A percentile compares a stretch with the other conserved stretches of the same genome.
phyloP scores from a whole-genome alignment of 2,329 filamentous ascomycete species.

The Arthrobotrys entomopaga region DNA sequence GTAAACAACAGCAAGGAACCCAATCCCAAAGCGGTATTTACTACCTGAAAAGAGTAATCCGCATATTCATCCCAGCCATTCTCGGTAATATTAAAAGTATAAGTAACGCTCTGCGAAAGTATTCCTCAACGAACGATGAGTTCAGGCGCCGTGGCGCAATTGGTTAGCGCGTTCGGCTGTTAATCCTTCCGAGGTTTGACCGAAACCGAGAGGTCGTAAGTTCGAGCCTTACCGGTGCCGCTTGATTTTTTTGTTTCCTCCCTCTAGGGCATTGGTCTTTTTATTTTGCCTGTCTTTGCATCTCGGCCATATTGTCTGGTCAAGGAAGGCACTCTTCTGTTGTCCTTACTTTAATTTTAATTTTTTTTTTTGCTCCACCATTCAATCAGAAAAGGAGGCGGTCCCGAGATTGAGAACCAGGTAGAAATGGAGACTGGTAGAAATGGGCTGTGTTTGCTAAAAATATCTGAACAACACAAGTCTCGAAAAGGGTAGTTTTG shows the following conservation, averaged over 20 bases:
- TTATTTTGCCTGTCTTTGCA: neutral
- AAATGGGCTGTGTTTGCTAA: neutral
- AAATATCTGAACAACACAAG: slow-evolving; percentile 1
- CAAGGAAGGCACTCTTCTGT: too few relatives aligned
- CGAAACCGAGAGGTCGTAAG: slow-evolving; percentile 52
- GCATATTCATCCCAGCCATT: too few relatives aligned
- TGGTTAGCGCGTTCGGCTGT: slow-evolving; percentile 55
- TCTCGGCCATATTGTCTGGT: too few relatives aligned
- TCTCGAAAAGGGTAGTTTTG: slow-evolving; percentile 6
- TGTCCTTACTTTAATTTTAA: too few relatives aligned
- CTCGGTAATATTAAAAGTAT: neutral
- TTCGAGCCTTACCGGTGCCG: slow-evolving; percentile 54
- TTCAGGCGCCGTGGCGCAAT: slow-evolving; percentile 50
- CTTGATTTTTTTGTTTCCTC: slow-evolving; percentile 15
- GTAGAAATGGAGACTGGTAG: too few relatives aligned
- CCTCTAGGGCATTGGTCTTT: too few relatives aligned
- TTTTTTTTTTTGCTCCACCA: neutral
- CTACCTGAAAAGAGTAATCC: neutral
- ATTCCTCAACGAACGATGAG: slow-evolving; percentile 7
- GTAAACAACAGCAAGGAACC: slow-evolving; percentile 20
- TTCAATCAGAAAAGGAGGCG: too few relatives aligned
- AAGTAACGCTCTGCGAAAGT: neutral
- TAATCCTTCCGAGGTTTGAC: slow-evolving; percentile 10
- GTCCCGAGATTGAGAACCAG: too few relatives aligned
- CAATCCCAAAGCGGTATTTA: neutral